phyloP scores from a whole-genome alignment of 331 rosid species.

The Saraca asoca region DNA sequence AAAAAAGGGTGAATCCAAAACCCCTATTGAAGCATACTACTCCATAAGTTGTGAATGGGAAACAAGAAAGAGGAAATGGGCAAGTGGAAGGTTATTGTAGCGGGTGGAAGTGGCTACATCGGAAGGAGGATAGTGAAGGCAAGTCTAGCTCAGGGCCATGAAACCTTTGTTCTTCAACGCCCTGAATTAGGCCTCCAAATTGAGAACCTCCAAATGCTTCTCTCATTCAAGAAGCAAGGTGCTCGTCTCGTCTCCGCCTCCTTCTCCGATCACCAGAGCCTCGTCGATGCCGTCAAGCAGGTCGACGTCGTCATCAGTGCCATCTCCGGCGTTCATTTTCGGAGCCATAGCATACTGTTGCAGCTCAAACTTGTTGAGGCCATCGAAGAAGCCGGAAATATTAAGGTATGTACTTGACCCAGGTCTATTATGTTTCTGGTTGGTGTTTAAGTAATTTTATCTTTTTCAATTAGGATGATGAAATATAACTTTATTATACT shows the following conservation, averaged over 20 bases:
- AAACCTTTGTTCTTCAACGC: conserved; percentile 46
- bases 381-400: conserved; percentile 72
- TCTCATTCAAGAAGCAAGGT: conserved; percentile 46
- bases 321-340: conserved; percentile 78
- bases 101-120: conserved; percentile 54
- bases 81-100: conserved; percentile 50
- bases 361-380: conserved; percentile 85
- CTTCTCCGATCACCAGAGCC: conserved; percentile 62
- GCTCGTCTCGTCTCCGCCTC: conserved; percentile 49
- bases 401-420: conserved; percentile 67
- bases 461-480: too few relatives aligned
- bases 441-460: too few relatives aligned
- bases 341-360: conserved; percentile 62
- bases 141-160: conserved; percentile 47
- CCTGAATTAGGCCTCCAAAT: conserved; percentile 51
- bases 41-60: too few relatives aligned
- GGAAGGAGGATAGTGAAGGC: conserved; percentile 53
- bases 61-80: conserved; percentile 15
- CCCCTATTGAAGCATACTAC: too few relatives aligned
- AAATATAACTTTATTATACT: too few relatives aligned
- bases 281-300: conserved; percentile 63
- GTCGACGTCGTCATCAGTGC: conserved; percentile 79
- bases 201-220: conserved; percentile 46
- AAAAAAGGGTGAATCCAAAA: too few relatives aligned
- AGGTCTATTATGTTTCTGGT: too few relatives aligned